Evolutionary conservation across 345 rosid species (phyloP).

Genomic region (Trapa bicornis): DNA sequence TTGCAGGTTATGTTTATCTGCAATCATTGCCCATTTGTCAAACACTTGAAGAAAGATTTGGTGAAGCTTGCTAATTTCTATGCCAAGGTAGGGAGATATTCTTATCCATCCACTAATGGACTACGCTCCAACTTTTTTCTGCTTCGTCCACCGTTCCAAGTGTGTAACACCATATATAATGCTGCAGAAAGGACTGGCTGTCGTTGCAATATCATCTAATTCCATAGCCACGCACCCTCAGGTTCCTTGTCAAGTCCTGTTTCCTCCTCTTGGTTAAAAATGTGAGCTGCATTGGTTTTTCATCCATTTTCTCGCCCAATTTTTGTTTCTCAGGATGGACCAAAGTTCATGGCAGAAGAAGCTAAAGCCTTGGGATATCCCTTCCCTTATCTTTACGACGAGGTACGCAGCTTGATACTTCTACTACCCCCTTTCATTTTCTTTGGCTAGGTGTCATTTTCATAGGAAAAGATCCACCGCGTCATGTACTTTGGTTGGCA

Average conservation of each 20-base stretch:
- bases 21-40: constrained; percentile 95
- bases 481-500: background rate
- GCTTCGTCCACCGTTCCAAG: background rate
- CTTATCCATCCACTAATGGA: background rate
- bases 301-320: constrained; percentile 12
- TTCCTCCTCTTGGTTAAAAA: background rate
- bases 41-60: constrained; percentile 69
- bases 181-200: constrained; percentile 82
- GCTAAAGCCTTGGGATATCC: constrained; percentile 55
- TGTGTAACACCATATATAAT: background rate
- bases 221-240: constrained; percentile 76
- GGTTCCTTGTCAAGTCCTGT: constrained; percentile 21
- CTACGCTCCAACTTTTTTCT: background rate
- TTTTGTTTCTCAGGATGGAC: constrained; percentile 69
- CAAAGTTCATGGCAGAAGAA: constrained; percentile 80
- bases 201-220: constrained; percentile 83
- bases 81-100: constrained; percentile 39
- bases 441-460: background rate
- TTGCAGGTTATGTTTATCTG: constrained; percentile 78
- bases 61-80: constrained; percentile 71
- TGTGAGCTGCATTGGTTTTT: background rate
- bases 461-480: background rate
- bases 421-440: background rate
- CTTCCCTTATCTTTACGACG: constrained; percentile 77
- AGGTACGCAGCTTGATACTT: constrained; percentile 26